These are phyloP conservation scores for Penicillium coprophilum DNA, from an alignment of 495 filamentous ascomycete genomes.

Conservation along the genomic window DNA sequence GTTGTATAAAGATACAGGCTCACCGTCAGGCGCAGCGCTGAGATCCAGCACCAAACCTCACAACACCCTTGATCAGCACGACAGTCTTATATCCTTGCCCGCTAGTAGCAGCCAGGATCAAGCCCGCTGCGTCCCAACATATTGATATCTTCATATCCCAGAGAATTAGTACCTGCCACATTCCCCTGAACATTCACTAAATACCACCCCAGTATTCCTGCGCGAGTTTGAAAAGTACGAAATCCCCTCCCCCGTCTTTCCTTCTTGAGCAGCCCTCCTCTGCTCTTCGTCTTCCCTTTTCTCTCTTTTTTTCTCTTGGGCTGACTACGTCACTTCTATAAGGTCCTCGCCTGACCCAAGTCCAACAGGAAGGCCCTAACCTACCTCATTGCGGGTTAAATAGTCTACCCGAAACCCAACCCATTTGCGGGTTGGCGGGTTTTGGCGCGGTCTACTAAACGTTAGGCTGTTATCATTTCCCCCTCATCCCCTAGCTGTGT, in stretches of 20 bases:
- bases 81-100: conserved; percentile 9
- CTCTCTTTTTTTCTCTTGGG: conserved; percentile 10
- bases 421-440: no score
- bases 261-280: conserved; percentile 12
- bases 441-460: no score
- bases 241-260: conserved; percentile 19
- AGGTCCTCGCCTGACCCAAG: conserved; percentile 13
- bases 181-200: conserved; percentile 11
- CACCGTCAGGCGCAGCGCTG: conserved; percentile 12
- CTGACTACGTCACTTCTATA: conserved; percentile 18
- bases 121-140: conserved; percentile 17
- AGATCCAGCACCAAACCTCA: conserved; percentile 11
- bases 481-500: no score
- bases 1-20: conserved; percentile 23
- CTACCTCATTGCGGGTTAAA: no score
- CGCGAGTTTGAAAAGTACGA: conserved; percentile 17
- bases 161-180: conserved; percentile 14
- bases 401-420: no score
- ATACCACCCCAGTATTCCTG: conserved; percentile 17
- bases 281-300: conserved; percentile 12
- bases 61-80: conserved; percentile 6
- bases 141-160: conserved; percentile 13
- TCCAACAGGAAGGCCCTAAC: conserved; percentile 22
- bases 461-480: no score
- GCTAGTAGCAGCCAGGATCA: conserved; percentile 15